Conservation (phyloP, 495 filamentous ascomycete species). For the Aspergillus steynii region DNA sequence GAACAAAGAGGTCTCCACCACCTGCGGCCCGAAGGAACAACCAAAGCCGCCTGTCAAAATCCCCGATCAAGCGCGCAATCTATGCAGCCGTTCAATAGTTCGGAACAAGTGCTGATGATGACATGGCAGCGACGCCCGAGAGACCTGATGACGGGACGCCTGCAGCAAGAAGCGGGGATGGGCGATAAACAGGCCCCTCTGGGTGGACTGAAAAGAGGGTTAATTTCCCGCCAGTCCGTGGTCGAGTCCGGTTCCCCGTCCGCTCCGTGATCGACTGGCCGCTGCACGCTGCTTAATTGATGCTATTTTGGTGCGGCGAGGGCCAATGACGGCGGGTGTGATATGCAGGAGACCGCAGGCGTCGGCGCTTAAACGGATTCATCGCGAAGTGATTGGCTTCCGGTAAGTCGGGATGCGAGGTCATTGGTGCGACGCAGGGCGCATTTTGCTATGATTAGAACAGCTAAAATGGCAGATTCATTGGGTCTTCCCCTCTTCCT, state of each 20-base stretch:
- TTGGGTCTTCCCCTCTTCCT: too few relatives aligned
- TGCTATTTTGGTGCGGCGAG: not conserved
- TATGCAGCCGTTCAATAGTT: not conserved
- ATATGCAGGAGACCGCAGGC: too few relatives aligned
- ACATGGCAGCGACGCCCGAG: not conserved
- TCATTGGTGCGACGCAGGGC: not conserved
- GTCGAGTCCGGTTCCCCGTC: not conserved
- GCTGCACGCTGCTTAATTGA: not conserved
- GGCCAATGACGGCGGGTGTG: too few relatives aligned
- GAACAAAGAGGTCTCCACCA: not conserved
- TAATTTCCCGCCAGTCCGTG: not conserved
- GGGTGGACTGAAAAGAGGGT: not conserved
- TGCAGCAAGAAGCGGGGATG: not conserved
- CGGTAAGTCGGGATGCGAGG: not conserved
- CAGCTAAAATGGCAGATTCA: too few relatives aligned
- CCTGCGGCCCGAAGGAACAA: not conserved
- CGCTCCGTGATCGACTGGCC: too few relatives aligned
- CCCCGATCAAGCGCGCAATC: not conserved
- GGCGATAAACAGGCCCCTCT: not conserved
- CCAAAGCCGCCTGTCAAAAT: not conserved
- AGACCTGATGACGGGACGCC: too few relatives aligned
- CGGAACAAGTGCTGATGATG: not conserved
- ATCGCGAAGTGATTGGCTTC: not conserved
- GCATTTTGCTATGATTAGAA: conserved; percentile 24
- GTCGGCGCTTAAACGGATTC: not conserved